Evolutionary conservation across 257 asterid genomes (phyloP), one percentile per base, ranked within the genome.

Genomic region (Verbascum thapsus): DNA sequence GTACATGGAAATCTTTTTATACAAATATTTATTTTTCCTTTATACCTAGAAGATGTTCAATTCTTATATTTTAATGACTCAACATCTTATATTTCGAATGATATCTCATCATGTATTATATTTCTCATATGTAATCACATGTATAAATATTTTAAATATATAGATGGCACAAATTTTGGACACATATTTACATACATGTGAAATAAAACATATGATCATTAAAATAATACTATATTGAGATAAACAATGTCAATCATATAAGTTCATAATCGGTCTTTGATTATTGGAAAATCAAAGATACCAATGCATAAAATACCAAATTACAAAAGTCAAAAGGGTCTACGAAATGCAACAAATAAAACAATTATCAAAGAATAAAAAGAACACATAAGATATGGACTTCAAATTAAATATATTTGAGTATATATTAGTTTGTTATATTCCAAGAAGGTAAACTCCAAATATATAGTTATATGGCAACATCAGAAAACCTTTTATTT

Each of bases 391-490:
- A 40, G 16, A 20, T 49, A 41, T 37, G 34, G 2, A 43, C 41
- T 52, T 10, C 45, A 43, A 65, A 43, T 3, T 53, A 38, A 47
- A 30, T 16, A 15, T 61, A 49, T 45, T 48, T 61, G 53, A 53
- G n/a, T 52, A 32, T 49, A n/a, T 64, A 8, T 10, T 26, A 44
- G 45, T 53, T 8, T 15, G 16, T 44, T 22, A 47, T 16, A 51
- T 40, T 66, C 77, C 78, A 74, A 58, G 48, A 17, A 9, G 30
- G 48, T 73, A 63, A 30, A n/a, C 20, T 58, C 77, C 83, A 53
- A 65, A 41, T 12, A 34, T 45, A 63, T 44, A 66, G 77, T 49
- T 63, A 67, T 42, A 70, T 58, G 61, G 60, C 74, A 30, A 66
- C 69, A 22, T 70, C 74, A 66, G 32, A 45, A 57, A 59, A 60